Base-by-base conservation (phyloP, 768 basidiomycete species). In the Russula brevipes region DNA sequence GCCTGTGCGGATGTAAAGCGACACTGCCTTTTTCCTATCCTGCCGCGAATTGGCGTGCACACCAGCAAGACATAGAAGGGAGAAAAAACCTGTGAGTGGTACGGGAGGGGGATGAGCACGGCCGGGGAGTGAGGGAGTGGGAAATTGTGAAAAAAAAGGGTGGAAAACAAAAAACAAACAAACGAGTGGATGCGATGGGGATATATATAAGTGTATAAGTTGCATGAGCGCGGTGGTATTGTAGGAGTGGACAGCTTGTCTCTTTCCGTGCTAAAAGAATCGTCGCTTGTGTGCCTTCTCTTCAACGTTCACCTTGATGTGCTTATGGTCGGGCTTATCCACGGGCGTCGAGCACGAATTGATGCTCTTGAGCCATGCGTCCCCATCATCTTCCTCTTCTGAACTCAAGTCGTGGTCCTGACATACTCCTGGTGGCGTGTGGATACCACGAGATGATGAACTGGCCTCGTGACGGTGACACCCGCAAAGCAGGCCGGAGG, bases 321-420 rank as follows among this genome's bases (percentile, higher is more conserved):
- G 92, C 54, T 76, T 71, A 74, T 94, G 92, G 33, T 73, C 74
- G 39, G 82, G 80, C 16, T 64, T 63, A 8, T 73, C 73, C n/a
- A 78, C 80, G 11, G 73, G 71, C 56, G 52, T 70, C 30, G 88
- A 85, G 72, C 94, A 96, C 24, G 86, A 76, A 47, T 75, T 79
- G 68, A 98, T 85, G 64, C 73, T 77, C 77, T 82, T 85, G 63
- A 99, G 70, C 97, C 97, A 99, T 67, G 87, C 81, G 72, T 99
- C 96, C 1, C 91, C 91, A 54, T 87, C 84, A 59, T 91, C 85
- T 72, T 86, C 87, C 54, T 86, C 87, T 66, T 82, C 88, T 52
- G 78, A 80, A 59, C 81, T 80, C 64, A 78, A 80, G 59, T 85
- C 82, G 70, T 91, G 87, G 70, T 89, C 87, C 36, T 80, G 78